These are phyloP conservation scores for Suhomyces sp. DNA, from an alignment of 805 yeast genomes.

Conservation along the genomic window DNA sequence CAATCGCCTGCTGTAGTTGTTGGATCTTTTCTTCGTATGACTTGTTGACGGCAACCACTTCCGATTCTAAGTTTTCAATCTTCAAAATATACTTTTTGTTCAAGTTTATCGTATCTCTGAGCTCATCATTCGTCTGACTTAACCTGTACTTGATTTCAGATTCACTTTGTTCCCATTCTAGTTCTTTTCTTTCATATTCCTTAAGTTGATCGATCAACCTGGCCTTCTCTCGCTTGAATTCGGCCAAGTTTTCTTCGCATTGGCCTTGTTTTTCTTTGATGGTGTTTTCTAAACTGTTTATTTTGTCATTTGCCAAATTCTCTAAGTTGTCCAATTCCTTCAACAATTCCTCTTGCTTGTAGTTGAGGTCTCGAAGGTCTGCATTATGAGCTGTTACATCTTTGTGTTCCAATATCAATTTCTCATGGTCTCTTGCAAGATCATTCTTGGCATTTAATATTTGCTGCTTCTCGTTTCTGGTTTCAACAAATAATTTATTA, in stretches of 20 bases:
- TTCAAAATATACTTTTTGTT: slow-evolving; percentile 7
- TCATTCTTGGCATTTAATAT: slow-evolving; percentile 23
- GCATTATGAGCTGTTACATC: slow-evolving; percentile 11
- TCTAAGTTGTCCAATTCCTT: slow-evolving; percentile 24
- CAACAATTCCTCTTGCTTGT: slow-evolving; percentile 21
- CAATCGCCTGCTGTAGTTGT: slow-evolving; percentile 8
- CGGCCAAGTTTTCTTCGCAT: slow-evolving; percentile 12
- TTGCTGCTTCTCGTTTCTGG: too few relatives aligned
- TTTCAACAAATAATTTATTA: too few relatives aligned
- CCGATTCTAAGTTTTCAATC: slow-evolving; percentile 29
- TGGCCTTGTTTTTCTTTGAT: slow-evolving; percentile 9
- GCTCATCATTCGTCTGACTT: slow-evolving; percentile 6
- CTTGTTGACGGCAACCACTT: slow-evolving; percentile 18
- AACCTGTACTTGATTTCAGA: slow-evolving; percentile 8
- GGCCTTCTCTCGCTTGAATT: slow-evolving; percentile 15
- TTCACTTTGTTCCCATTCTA: slow-evolving; percentile 15
- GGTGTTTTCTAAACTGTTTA: slow-evolving; percentile 16
- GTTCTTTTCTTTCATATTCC: slow-evolving; percentile 9
- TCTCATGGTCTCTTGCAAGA: slow-evolving; percentile 5
- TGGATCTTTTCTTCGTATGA: slow-evolving; percentile 5
- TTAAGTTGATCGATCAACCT: slow-evolving; percentile 16
- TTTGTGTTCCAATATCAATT: slow-evolving; percentile 7
- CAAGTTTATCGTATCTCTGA: slow-evolving; percentile 8
- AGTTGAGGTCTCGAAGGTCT: slow-evolving; percentile 19
- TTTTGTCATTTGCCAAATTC: slow-evolving; percentile 22